Evolutionary conservation across 2,329 filamentous ascomycete genomes (phyloP).

Genomic region (Penicillium polonicum): DNA sequence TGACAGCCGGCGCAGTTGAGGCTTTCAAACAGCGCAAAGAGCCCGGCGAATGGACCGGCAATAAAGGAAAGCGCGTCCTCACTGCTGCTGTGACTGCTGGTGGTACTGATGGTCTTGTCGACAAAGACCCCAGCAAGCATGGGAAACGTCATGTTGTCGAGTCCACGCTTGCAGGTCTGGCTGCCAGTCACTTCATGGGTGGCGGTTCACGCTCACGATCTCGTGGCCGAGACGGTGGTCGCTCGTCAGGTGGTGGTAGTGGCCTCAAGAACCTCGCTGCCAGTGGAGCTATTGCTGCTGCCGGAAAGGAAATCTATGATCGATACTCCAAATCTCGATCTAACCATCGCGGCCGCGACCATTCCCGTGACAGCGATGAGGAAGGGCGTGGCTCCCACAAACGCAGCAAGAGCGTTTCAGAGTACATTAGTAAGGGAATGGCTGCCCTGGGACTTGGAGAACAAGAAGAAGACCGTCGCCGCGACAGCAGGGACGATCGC

Average conservation of each 20-base stretch:
- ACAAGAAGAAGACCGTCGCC: conserved; percentile 19
- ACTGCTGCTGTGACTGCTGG: conserved; percentile 84
- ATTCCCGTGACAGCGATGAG: conserved; percentile 50
- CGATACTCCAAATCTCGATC: conserved; percentile 41
- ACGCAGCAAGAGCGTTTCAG: conserved; percentile 48
- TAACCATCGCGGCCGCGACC: conserved; percentile 37
- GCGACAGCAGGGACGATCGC: conserved; percentile 20
- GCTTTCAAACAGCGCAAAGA: conserved; percentile 89
- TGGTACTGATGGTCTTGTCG: conserved; percentile 74
- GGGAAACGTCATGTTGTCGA: conserved; percentile 78
- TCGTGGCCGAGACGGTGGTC: conserved; percentile 58
- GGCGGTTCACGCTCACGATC: conserved; percentile 69
- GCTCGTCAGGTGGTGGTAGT: conserved; percentile 48
- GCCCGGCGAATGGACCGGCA: conserved; percentile 83
- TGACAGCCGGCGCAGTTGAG: conserved; percentile 86
- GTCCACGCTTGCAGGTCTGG: conserved; percentile 82
- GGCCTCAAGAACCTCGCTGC: conserved; percentile 46
- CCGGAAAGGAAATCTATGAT: conserved; percentile 49
- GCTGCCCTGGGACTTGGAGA: conserved; percentile 45
- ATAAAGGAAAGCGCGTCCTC: conserved; percentile 86
- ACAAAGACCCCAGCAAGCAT: conserved; percentile 68
- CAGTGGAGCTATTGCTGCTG: conserved; percentile 47
- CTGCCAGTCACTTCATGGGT: conserved; percentile 82
- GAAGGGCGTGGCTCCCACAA: conserved; percentile 43
- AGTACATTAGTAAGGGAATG: conserved; percentile 46